phyloP scores from a whole-genome alignment of 1,284 basidiomycete genomes.

The Heliocybe sulcata region DNA sequence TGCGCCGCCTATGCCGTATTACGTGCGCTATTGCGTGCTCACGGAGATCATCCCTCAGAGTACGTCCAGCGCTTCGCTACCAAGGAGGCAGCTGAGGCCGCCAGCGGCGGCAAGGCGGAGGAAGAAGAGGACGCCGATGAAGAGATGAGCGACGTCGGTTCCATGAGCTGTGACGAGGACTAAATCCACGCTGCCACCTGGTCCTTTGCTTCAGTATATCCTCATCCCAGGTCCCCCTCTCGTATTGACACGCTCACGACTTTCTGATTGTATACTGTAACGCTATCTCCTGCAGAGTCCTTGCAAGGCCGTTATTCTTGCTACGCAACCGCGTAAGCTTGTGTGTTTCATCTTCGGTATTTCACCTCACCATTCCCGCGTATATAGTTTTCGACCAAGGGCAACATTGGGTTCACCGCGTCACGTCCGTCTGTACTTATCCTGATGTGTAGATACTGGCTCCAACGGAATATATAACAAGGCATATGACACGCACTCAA shows the following conservation, averaged over 20 bases:
- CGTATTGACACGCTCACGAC: slow-evolving; percentile 3
- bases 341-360: background rate
- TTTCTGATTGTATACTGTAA: slow-evolving; percentile 5
- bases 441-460: background rate
- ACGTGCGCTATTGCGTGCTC: background rate
- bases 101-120: slow-evolving; percentile 42
- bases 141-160: slow-evolving; percentile 91
- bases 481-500: background rate
- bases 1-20: slow-evolving; percentile 22
- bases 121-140: slow-evolving; percentile 74
- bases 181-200: slow-evolving; percentile 12
- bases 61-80: slow-evolving; percentile 84
- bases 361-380: background rate
- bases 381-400: background rate
- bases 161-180: slow-evolving; percentile 72
- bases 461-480: background rate
- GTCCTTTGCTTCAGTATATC: background rate
- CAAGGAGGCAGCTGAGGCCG: slow-evolving; percentile 71
- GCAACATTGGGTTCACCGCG: background rate
- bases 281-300: background rate
- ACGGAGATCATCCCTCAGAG: slow-evolving; percentile 35
- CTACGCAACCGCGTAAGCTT: background rate
- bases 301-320: background rate
- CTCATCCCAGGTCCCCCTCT: background rate
- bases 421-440: background rate